Percentiles rank a stretch among this genome's conserved stretches.
Evolutionary conservation across 2,329 filamentous ascomycete genomes (phyloP).

Genomic region (Aspergillus udagawae): DNA sequence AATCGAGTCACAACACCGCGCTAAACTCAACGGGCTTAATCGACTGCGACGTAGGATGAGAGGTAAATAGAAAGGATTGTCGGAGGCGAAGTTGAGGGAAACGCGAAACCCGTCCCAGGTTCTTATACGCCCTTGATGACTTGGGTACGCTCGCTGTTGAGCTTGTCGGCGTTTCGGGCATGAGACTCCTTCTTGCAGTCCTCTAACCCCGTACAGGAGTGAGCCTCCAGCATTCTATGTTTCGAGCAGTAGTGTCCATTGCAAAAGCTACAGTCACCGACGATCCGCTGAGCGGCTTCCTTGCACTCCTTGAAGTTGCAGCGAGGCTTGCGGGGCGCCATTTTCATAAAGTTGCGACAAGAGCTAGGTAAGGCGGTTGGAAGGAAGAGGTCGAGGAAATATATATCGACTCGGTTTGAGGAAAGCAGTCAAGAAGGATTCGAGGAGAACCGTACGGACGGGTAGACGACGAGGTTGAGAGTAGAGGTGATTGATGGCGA

Average conservation of each 20-base stretch:
- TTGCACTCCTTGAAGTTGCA: slow-evolving; percentile 90
- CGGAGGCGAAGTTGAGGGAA: background rate
- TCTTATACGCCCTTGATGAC: slow-evolving; percentile 83
- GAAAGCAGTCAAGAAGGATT: background rate
- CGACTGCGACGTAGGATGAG: slow-evolving; percentile 10
- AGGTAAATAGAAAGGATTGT: slow-evolving; percentile 9
- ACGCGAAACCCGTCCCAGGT: background rate
- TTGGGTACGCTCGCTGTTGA: slow-evolving; percentile 88
- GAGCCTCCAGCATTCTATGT: slow-evolving; percentile 88
- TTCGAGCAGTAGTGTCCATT: slow-evolving; percentile 90
- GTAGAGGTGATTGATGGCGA: background rate
- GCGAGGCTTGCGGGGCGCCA: slow-evolving; percentile 57
- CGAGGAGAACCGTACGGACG: background rate
- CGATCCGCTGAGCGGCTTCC: slow-evolving; percentile 82
- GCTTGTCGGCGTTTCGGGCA: slow-evolving; percentile 85
- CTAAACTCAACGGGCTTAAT: slow-evolving; percentile 24
- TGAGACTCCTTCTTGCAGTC: slow-evolving; percentile 98
- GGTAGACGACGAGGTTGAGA: background rate
- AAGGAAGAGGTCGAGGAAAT: background rate
- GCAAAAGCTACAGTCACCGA: slow-evolving; percentile 96
- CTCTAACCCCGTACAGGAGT: slow-evolving; percentile 88
- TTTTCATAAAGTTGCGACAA: slow-evolving; percentile 20
- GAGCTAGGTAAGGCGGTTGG: background rate
- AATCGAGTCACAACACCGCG: slow-evolving; percentile 25
- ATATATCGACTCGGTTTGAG: background rate